Conservation (phyloP, 192 early-diverging fungal genomes). For the Pecoramyces ruminantium region DNA sequence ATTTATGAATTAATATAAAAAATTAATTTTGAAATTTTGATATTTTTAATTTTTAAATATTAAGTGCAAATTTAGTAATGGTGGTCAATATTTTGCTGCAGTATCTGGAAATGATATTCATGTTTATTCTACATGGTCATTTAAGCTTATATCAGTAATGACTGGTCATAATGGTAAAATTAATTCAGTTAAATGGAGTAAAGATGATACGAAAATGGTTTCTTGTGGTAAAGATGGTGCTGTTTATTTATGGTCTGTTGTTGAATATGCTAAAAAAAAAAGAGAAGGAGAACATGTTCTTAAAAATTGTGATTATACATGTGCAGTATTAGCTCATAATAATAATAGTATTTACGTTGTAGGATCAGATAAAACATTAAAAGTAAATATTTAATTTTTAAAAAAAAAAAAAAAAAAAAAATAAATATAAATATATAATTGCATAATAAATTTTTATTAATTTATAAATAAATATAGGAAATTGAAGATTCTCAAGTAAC, state of each 20-base stretch:
- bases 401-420: too few relatives aligned
- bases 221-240: constrained; percentile 36
- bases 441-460: too few relatives aligned
- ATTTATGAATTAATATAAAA: too few relatives aligned
- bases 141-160: constrained; percentile 25
- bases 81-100: constrained; percentile 35
- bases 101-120: constrained; percentile 32
- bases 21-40: too few relatives aligned
- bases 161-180: constrained; percentile 42
- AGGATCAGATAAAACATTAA: constrained; percentile 29
- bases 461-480: constrained; percentile 11
- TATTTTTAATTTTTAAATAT: background rate
- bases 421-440: too few relatives aligned
- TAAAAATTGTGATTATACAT: constrained; percentile 24
- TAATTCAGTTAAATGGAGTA: constrained; percentile 24
- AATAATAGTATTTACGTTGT: constrained; percentile 27
- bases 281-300: constrained; percentile 34
- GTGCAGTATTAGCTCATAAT: constrained; percentile 17
- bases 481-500: constrained; percentile 31
- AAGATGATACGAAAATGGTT: constrained; percentile 28
- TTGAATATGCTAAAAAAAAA: constrained; percentile 6
- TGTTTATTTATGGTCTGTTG: constrained; percentile 24
- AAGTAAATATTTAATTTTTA: constrained; percentile 8
- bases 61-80: constrained; percentile 30
- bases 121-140: constrained; percentile 30